Base-by-base conservation (phyloP, 1,284 basidiomycete genomes). In the Macrocystidia cucumis region DNA sequence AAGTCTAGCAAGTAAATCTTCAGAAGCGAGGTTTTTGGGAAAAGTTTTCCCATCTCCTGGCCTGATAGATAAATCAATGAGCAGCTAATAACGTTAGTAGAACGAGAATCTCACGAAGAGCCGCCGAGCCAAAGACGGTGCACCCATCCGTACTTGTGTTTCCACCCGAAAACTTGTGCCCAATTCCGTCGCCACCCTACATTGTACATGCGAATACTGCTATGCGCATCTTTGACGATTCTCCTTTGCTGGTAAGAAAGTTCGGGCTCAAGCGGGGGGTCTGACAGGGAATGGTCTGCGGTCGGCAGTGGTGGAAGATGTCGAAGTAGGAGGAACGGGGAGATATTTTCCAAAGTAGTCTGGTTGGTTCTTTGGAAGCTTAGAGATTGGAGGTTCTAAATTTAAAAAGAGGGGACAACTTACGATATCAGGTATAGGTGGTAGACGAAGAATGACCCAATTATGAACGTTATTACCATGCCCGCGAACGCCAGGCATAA, bases 341-440 rank as follows among this genome's bases (percentile, higher is more conserved):
- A 77, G 24, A 91, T 70, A 42, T 79, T 71, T 53, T 93, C 90
- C 19, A 91, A 49, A 0, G 89, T 92, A 3, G 89, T 91, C 55
- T 89, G 83, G 54, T 92, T 92, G 29, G 82, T 86, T 18, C 87
- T 91, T 47, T 12, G 18, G 29, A 33, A 39, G 33, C 11, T 29
- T 26, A 14, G 2, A 24, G 25, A 27, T 9, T 12, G 39, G 20
- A 23, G 28, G 12, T 24, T 37, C 29, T 34, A 27, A 14, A 17
- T 14, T n/a, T 18, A 33, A 30, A 23, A 35, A 35, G 39, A 26
- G n/a, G 36, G 11, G 13, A 23, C 21, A 29, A 67, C 85, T 49
- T 47, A 89, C 86, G 72, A 71, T 20, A 81, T 69, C 29, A 93
- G 74, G 51, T 87, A 91, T 40, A 85, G 55, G 55, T 93, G 89